Percentiles rank a stretch among this genome's conserved stretches.
These are phyloP conservation scores for Flaveria robusta DNA, from an alignment of 129 eudicot species.

Conservation along the genomic window DNA sequence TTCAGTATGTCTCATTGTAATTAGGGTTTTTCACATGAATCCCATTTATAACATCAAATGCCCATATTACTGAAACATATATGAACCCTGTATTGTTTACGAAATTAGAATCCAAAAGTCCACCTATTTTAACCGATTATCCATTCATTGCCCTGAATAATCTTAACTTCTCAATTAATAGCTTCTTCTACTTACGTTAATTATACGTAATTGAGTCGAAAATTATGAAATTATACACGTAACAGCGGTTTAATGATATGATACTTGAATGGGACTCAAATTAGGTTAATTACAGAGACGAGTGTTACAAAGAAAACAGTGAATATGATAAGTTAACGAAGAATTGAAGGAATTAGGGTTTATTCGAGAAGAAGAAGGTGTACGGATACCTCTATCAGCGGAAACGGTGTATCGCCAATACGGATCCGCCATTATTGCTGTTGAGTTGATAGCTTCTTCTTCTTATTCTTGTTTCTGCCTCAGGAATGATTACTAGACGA, in stretches of 20 bases:
- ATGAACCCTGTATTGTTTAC: neutral
- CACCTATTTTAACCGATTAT: no score
- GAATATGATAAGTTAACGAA: neutral
- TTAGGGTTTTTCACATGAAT: neutral
- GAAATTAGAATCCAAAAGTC: neutral
- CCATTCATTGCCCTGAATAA: no score
- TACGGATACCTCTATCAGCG: constrained; percentile 42
- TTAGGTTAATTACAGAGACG: neutral
- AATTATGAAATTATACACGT: neutral
- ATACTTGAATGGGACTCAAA: neutral
- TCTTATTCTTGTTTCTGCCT: neutral
- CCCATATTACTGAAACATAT: constrained; percentile 1
- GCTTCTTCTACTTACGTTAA: no score
- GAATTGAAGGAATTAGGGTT: constrained; percentile 11
- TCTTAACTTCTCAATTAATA: no score
- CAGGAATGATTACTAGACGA: neutral
- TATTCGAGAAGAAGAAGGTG: neutral
- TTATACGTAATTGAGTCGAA: neutral
- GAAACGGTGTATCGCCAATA: constrained; percentile 48
- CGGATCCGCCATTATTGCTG: constrained; percentile 46
- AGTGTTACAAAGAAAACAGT: neutral
- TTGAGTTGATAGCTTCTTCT: neutral
- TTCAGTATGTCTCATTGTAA: neutral
- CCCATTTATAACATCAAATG: neutral
- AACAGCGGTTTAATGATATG: neutral